Conservation (phyloP, 306 rosid species). For the Trifolium repens region DNA sequence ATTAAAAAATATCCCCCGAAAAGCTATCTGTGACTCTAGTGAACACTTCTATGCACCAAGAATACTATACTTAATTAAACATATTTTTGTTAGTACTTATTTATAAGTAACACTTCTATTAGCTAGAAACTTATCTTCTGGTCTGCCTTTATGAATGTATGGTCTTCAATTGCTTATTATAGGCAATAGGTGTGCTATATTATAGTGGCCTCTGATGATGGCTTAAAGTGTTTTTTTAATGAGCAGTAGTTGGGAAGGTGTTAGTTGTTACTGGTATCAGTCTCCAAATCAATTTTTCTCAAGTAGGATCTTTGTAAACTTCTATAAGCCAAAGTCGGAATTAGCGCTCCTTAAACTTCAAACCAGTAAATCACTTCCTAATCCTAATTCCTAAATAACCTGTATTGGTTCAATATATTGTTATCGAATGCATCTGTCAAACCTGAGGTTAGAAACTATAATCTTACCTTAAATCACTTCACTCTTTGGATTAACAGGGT, state of each 20-base stretch:
- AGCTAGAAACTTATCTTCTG: conserved; percentile 21
- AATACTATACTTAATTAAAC: neutral
- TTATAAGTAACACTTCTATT: conserved; percentile 10
- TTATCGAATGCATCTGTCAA: conserved; percentile 10
- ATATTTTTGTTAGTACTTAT: conserved; percentile 24
- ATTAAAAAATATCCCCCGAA: conserved; percentile 14
- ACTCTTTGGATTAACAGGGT: conserved; percentile 6
- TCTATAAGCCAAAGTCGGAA: conserved; percentile 7
- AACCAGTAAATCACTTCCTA: neutral
- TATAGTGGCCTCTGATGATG: neutral
- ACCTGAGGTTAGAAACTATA: conserved; percentile 12
- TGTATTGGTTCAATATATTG: conserved; percentile 3
- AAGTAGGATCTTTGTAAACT: neutral
- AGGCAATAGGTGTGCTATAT: neutral
- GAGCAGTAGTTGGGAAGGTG: neutral
- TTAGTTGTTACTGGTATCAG: conserved; percentile 20
- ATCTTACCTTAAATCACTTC: conserved; percentile 9
- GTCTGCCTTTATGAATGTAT: conserved; percentile 12
- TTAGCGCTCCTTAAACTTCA: neutral
- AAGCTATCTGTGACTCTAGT: neutral
- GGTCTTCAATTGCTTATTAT: conserved; percentile 3
- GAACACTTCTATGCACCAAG: neutral
- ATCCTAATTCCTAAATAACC: neutral
- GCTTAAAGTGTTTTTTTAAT: neutral
- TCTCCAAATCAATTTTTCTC: conserved; percentile 26